Evolutionary conservation across 345 rosid genomes (phyloP).

Genomic region (Noccaea bulbosa): DNA sequence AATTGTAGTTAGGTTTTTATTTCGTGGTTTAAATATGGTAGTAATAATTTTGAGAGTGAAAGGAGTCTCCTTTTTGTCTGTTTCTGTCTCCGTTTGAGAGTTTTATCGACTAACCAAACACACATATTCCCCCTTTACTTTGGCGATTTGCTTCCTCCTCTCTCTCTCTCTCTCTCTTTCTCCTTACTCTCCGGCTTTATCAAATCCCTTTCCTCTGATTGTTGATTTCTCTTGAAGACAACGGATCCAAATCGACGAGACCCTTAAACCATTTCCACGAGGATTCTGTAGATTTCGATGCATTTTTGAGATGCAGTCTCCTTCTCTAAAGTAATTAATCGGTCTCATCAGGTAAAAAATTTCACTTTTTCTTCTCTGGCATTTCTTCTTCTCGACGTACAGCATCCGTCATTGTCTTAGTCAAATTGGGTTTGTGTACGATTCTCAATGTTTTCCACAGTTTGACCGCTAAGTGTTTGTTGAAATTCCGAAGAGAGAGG

Average conservation of each 20-base stretch:
- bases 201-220: conserved; percentile 22
- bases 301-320: conserved; percentile 11
- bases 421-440: background rate
- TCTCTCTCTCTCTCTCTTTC: conserved; percentile 18
- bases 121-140: conserved; percentile 32
- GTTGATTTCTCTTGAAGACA: conserved; percentile 25
- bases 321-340: conserved; percentile 3
- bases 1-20: conserved; percentile 33
- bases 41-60: conserved; percentile 41
- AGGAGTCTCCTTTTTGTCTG: conserved; percentile 46
- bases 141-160: conserved; percentile 37
- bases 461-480: conserved; percentile 36
- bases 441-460: conserved; percentile 7
- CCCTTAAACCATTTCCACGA: background rate
- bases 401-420: conserved; percentile 17
- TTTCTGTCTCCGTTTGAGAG: conserved; percentile 33
- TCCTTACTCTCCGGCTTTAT: conserved; percentile 15
- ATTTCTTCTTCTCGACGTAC: conserved; percentile 13
- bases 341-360: conserved; percentile 29
- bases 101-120: conserved; percentile 8
- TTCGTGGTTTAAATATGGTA: conserved; percentile 18
- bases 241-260: conserved; percentile 34
- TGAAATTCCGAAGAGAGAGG: conserved; percentile 30
- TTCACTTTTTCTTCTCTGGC: conserved; percentile 15
- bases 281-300: conserved; percentile 12